Evolutionary conservation across 163 green algal genomes (phyloP).

Genomic region (Picocystis sp.): DNA sequence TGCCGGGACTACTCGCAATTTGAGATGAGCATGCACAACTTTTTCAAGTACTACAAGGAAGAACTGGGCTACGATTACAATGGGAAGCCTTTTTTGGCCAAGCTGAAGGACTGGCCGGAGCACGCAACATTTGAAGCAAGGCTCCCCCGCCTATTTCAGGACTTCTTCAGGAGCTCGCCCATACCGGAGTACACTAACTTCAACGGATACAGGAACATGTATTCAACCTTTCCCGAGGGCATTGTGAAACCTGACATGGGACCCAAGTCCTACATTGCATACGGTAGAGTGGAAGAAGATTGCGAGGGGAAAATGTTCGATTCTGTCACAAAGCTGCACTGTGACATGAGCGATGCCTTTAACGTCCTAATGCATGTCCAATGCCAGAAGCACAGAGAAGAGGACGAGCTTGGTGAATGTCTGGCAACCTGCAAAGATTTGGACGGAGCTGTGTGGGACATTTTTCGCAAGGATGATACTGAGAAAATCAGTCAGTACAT

Average conservation of each 20-base stretch:
- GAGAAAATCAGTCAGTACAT: constrained; percentile 17
- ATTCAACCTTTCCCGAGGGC: constrained; percentile 17
- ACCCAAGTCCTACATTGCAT: constrained; percentile 75
- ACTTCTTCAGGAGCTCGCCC: constrained; percentile 55
- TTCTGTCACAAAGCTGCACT: constrained; percentile 69
- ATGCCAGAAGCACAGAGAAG: neutral
- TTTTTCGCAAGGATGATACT: constrained; percentile 37
- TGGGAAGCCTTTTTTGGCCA: constrained; percentile 31
- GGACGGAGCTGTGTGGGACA: constrained; percentile 59
- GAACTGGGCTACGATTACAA: constrained; percentile 1
- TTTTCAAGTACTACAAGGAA: constrained; percentile 18
- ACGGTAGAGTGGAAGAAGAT: constrained; percentile 25
- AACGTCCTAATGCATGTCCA: constrained; percentile 41
- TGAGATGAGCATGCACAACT: constrained; percentile 2
- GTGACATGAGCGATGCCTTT: constrained; percentile 65
- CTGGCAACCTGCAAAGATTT: constrained; percentile 3
- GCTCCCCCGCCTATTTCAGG: constrained; percentile 24
- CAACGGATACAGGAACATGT: constrained; percentile 45
- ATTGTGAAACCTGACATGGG: constrained; percentile 56
- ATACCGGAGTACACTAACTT: constrained; percentile 47
- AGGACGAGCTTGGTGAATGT: constrained; percentile 2
- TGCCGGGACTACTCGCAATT: no score
- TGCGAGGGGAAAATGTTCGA: constrained; percentile 27
- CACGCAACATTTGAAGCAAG: constrained; percentile 11
- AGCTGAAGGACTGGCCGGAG: constrained; percentile 64